Percentiles rank a stretch among this genome's conserved stretches.
phyloP scores from a whole-genome alignment of 2,329 filamentous ascomycete species.

The Stenocarpella maydis region DNA sequence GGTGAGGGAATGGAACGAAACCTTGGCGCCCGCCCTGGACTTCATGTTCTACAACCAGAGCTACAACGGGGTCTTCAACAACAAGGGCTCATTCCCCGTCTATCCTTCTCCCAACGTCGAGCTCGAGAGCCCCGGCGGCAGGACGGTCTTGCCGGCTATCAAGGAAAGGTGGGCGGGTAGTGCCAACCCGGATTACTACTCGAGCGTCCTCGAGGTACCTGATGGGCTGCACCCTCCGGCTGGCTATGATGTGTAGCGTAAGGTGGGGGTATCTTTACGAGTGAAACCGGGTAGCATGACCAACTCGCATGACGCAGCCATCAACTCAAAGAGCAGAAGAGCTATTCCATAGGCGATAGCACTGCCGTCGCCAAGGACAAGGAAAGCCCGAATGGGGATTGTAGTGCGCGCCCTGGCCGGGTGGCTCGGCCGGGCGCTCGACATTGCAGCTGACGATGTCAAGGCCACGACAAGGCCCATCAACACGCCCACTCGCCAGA shows the following conservation, averaged over 20 bases:
- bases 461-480: too few species aligned
- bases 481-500: too few species aligned
- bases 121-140: constrained; percentile 38
- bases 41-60: constrained; percentile 37
- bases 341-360: too few species aligned
- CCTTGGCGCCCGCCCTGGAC: constrained; percentile 24
- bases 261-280: background rate
- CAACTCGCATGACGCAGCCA: background rate
- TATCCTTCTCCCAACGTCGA: constrained; percentile 43
- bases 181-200: constrained; percentile 41
- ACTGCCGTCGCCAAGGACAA: too few species aligned
- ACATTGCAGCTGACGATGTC: too few species aligned
- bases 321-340: background rate
- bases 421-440: too few species aligned
- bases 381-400: too few species aligned
- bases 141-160: constrained; percentile 39
- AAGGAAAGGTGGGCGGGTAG: constrained; percentile 38
- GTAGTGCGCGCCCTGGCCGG: too few species aligned
- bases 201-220: constrained; percentile 41
- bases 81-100: constrained; percentile 34
- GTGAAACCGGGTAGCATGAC: background rate
- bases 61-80: constrained; percentile 44
- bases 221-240: constrained; percentile 42
- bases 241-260: constrained; percentile 32
- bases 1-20: constrained; percentile 36